phyloP scores from a whole-genome alignment of 2,329 filamentous ascomycete genomes.

The Ascochyta pisi region DNA sequence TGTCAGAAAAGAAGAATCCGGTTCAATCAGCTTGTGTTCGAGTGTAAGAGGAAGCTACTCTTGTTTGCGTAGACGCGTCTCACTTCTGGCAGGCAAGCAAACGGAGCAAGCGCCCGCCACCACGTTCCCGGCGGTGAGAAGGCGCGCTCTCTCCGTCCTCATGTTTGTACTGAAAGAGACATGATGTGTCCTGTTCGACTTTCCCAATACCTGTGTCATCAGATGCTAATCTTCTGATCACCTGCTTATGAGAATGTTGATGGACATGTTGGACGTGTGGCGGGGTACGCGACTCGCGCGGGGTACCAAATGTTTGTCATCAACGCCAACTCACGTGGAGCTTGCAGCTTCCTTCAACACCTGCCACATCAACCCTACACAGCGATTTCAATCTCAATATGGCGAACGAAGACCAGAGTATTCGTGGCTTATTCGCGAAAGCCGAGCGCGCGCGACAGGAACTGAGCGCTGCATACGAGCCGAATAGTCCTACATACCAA shows the following conservation, averaged over 20 bases:
- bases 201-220: not conserved
- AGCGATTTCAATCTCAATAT: slow-evolving; percentile 14
- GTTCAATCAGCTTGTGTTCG: not conserved
- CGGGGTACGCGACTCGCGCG: slow-evolving; percentile 27
- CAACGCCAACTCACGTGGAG: slow-evolving; percentile 38
- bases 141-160: not conserved
- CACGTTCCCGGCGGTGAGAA: slow-evolving; percentile 8
- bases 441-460: slow-evolving; percentile 63
- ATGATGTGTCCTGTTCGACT: not conserved
- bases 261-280: slow-evolving; percentile 6
- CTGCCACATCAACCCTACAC: slow-evolving; percentile 1
- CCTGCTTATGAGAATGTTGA: not conserved
- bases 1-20: not conserved
- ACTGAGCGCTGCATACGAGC: slow-evolving; percentile 70
- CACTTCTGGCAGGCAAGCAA: slow-evolving; percentile 20
- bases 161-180: not conserved
- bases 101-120: slow-evolving; percentile 21
- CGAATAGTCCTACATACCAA: slow-evolving; percentile 70
- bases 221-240: not conserved
- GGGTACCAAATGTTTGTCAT: slow-evolving; percentile 25
- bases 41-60: slow-evolving; percentile 14
- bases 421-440: slow-evolving; percentile 61
- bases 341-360: slow-evolving; percentile 1
- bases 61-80: slow-evolving; percentile 19
- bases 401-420: slow-evolving; percentile 59